phyloP scores from a whole-genome alignment of 2,329 filamentous ascomycete genomes.

The Phoma sp. region DNA sequence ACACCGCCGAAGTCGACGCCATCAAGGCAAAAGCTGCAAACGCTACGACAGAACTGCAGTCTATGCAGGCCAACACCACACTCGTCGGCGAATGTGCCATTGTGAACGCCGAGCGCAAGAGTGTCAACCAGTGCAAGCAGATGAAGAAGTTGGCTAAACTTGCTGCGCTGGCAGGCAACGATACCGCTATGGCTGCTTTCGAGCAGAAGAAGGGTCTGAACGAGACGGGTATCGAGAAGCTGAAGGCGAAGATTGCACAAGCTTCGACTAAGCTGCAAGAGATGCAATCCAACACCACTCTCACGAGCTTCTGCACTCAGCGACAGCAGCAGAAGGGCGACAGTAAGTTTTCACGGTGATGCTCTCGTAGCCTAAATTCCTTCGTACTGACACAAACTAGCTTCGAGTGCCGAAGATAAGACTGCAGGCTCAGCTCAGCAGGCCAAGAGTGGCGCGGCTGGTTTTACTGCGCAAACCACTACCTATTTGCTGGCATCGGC shows the following conservation, averaged over 20 bases:
- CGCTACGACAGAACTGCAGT: slow-evolving; percentile 29
- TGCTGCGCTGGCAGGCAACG: slow-evolving; percentile 31
- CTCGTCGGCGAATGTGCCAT: slow-evolving; percentile 33
- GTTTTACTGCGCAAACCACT: slow-evolving; percentile 20
- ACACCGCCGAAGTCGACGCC: slow-evolving; percentile 25
- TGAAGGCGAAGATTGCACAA: slow-evolving; percentile 30
- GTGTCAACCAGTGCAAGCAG: slow-evolving; percentile 27
- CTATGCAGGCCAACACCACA: slow-evolving; percentile 34
- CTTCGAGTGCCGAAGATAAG: not conserved
- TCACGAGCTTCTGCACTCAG: slow-evolving; percentile 31
- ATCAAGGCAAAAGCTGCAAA: slow-evolving; percentile 37
- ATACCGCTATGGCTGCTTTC: slow-evolving; percentile 33
- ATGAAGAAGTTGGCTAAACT: slow-evolving; percentile 34
- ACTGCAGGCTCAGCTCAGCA: slow-evolving; percentile 5
- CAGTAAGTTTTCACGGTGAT: not conserved
- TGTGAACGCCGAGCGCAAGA: slow-evolving; percentile 31
- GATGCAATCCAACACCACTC: slow-evolving; percentile 37
- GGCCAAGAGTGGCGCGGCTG: slow-evolving; percentile 18
- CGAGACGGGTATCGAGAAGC: slow-evolving; percentile 24
- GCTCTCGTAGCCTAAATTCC: not conserved
- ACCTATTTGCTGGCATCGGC: slow-evolving; percentile 26
- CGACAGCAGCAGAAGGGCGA: slow-evolving; percentile 23
- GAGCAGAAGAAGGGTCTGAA: slow-evolving; percentile 31
- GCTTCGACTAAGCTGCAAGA: slow-evolving; percentile 31
- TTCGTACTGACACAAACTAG: not conserved